These are phyloP conservation scores for Helotiales sp. DNA, from an alignment of 2,329 filamentous ascomycete species.

Conservation along the genomic window DNA sequence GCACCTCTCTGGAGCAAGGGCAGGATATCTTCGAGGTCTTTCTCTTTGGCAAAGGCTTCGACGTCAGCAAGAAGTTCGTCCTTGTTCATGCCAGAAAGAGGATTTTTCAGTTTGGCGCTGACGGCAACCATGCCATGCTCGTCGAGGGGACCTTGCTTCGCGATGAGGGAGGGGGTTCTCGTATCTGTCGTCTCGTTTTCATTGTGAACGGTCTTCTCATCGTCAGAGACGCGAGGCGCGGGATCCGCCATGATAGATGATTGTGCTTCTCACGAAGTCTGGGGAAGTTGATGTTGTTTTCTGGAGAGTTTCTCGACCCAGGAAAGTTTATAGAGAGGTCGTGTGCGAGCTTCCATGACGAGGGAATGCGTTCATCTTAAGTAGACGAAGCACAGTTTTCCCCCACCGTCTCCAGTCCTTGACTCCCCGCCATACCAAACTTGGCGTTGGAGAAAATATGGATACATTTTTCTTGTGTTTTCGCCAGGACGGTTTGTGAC, in stretches of 20 bases:
- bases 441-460: slow-evolving; percentile 12
- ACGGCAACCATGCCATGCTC: slow-evolving; percentile 10
- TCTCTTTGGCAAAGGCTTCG: slow-evolving; percentile 63
- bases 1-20: slow-evolving; percentile 70
- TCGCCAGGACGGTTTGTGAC: background rate
- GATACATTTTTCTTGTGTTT: slow-evolving; percentile 5
- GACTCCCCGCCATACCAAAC: background rate
- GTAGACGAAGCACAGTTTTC: background rate
- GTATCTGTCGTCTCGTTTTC: background rate
- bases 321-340: background rate
- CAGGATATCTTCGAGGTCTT: slow-evolving; percentile 61
- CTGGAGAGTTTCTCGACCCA: background rate
- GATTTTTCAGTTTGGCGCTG: slow-evolving; percentile 48
- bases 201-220: slow-evolving; percentile 12
- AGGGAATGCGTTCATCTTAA: slow-evolving; percentile 1
- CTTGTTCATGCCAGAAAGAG: slow-evolving; percentile 58
- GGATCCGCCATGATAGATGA: background rate
- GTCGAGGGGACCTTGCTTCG: slow-evolving; percentile 6
- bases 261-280: background rate
- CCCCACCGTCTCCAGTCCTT: slow-evolving; percentile 5
- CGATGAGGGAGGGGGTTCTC: background rate
- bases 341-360: background rate
- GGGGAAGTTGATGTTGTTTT: background rate
- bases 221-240: slow-evolving; percentile 4
- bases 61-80: slow-evolving; percentile 58